A percentile compares a stretch with the other conserved stretches of the same genome.
phyloP scores from a whole-genome alignment of 2,329 filamentous ascomycete species.

The Microdochium paspali region DNA sequence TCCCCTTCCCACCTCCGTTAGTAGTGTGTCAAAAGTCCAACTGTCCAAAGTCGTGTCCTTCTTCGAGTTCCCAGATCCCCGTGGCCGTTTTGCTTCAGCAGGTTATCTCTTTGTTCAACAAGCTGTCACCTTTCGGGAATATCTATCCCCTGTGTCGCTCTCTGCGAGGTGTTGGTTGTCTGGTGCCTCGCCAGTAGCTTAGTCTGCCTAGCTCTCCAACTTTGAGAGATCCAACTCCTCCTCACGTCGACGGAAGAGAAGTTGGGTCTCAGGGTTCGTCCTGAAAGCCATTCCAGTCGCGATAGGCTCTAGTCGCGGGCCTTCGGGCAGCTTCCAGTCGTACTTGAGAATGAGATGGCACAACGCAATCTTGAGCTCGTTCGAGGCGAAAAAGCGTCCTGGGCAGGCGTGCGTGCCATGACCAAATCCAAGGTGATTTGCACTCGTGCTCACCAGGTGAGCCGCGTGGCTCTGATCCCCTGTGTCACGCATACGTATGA shows the following conservation, averaged over 20 bases:
- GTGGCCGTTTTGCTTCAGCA: too few relatives aligned
- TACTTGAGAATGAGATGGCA: constrained; percentile 20
- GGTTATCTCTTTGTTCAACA: too few relatives aligned
- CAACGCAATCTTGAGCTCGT: constrained; percentile 25
- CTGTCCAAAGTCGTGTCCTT: too few relatives aligned
- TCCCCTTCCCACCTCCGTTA: too few relatives aligned
- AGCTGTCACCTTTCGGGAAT: too few relatives aligned
- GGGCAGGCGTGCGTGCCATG: constrained; percentile 27
- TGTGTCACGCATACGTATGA: constrained; percentile 6
- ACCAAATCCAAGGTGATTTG: constrained; percentile 21
- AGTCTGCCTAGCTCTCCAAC: background rate
- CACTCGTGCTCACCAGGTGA: constrained; percentile 19
- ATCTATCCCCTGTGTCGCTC: too few relatives aligned
- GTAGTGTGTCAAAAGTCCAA: too few relatives aligned
- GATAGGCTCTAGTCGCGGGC: background rate
- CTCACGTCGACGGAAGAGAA: constrained; percentile 9
- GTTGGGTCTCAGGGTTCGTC: constrained; percentile 1
- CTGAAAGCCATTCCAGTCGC: background rate
- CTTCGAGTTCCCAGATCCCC: too few relatives aligned
- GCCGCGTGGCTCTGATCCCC: constrained; percentile 3
- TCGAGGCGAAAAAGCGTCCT: constrained; percentile 26
- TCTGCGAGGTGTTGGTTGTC: too few relatives aligned
- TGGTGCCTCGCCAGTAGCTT: too few relatives aligned
- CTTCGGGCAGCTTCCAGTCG: constrained; percentile 10
- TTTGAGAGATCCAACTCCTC: background rate